A percentile compares a stretch with the other conserved stretches of the same genome.
Conservation (phyloP, 768 basidiomycete genomes). For the Lactarius quietus region DNA sequence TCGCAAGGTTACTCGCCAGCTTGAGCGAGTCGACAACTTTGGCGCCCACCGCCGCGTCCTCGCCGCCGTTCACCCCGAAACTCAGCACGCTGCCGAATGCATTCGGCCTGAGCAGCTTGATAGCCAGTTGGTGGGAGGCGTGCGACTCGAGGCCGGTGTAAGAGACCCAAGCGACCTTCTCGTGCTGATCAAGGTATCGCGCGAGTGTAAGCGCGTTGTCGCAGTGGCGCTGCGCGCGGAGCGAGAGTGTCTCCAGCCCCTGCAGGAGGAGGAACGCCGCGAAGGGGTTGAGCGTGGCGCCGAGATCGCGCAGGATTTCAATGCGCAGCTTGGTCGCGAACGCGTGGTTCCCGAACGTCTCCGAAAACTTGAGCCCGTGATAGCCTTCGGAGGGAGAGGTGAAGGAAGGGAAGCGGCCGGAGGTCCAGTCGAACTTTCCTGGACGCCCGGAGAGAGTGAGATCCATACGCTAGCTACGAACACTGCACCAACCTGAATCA, state of each 20-base stretch:
- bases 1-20: conserved; percentile 71
- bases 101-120: conserved; percentile 51
- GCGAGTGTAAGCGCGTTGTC: conserved; percentile 71
- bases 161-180: conserved; percentile 72
- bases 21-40: conserved; percentile 66
- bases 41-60: conserved; percentile 42
- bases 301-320: conserved; percentile 63
- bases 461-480: background rate
- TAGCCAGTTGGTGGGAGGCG: conserved; percentile 54
- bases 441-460: background rate
- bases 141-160: conserved; percentile 71
- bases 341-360: conserved; percentile 61
- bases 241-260: conserved; percentile 72
- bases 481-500: conserved; percentile 51
- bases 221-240: conserved; percentile 67
- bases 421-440: conserved; percentile 75
- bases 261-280: conserved; percentile 70
- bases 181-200: conserved; percentile 56
- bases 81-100: conserved; percentile 70
- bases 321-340: conserved; percentile 64
- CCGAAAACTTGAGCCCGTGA: conserved; percentile 63
- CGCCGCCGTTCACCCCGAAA: conserved; percentile 68
- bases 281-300: conserved; percentile 65
- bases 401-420: conserved; percentile 70
- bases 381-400: conserved; percentile 74